Base-by-base conservation (phyloP, 2,329 filamentous ascomycete species). In the Colletotrichum caudatum region DNA sequence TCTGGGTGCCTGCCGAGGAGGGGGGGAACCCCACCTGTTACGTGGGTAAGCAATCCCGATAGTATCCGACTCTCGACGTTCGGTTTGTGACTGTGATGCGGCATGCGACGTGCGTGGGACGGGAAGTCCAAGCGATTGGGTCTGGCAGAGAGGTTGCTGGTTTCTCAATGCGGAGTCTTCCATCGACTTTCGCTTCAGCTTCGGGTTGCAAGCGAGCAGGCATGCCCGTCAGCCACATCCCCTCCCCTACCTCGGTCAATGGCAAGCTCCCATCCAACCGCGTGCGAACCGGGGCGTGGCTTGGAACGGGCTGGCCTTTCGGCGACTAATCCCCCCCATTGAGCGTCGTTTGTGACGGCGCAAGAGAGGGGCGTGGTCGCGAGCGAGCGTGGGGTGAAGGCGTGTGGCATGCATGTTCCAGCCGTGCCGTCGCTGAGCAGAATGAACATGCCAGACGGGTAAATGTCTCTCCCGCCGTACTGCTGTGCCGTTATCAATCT, bases 1-100 rank as follows among this genome's bases (percentile, higher is more conserved):
- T 59, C 37, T 59, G 39, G 68, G 29, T 62, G 60, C 69, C 46
- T 64, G 65, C 59, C 48, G 41, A 23, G 50, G 54, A 60, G 44
- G 54, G 68, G 35, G 35, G 14, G 37, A 3, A 20, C 46, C 37
- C 64, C 65, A 69, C 65, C 23, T 39, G 46, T 26, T 46, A 33
- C 58, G 56, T 64, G 69, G 54, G 64, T 48, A 35, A 33, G 26
- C 23, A 41, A 63, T 62, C 66, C 69, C 69, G 69, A 71, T 56
- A 69, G 69, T 60, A 64, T 71, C 65, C 69, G 69, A 64, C 29
- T 44, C 53, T 57, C 23, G 51, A 29, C 14, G 18, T 59, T 41
- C 9, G 44, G 53, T 35, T 44, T 26, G 33, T n/a, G 50, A n/a
- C n/a, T n/a, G 58, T 37, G 44, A 37, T 61, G 16, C 37, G 41